Conservation (phyloP, 2,329 filamentous ascomycete species). For the Pezicula carpinea region DNA sequence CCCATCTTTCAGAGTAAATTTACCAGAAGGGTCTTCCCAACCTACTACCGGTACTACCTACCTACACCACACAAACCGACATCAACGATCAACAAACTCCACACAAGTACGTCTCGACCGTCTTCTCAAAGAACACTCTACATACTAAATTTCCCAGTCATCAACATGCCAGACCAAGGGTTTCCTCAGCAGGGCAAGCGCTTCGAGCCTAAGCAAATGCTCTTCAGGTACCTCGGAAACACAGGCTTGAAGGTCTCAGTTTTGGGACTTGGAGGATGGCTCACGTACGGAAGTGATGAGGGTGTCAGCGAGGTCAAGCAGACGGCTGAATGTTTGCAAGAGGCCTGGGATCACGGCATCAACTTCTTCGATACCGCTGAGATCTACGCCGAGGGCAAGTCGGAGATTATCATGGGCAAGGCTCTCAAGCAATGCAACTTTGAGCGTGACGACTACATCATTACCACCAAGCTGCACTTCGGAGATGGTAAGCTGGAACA, state of each 20-base stretch:
- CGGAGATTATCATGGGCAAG: constrained; percentile 50
- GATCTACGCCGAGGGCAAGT: constrained; percentile 42
- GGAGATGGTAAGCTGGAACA: constrained; percentile 46
- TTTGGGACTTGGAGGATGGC: constrained; percentile 64
- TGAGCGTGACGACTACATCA: constrained; percentile 57
- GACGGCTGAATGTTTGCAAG: constrained; percentile 42
- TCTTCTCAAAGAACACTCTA: too few relatives aligned
- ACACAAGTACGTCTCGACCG: too few relatives aligned
- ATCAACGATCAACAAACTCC: too few relatives aligned
- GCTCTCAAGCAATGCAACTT: constrained; percentile 56
- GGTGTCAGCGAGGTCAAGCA: constrained; percentile 27
- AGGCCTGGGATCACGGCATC: constrained; percentile 48
- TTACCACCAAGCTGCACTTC: constrained; percentile 56
- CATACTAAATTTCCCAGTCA: too few relatives aligned
- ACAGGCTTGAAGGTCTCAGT: constrained; percentile 69
- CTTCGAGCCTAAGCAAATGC: constrained; percentile 43
- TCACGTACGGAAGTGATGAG: constrained; percentile 57
- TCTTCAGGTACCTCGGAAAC: constrained; percentile 64
- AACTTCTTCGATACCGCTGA: constrained; percentile 53
- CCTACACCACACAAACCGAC: too few relatives aligned
- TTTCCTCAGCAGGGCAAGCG: constrained; percentile 16
- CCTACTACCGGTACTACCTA: too few relatives aligned
- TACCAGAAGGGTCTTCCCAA: too few relatives aligned
- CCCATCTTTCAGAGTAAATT: too few relatives aligned
- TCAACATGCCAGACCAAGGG: constrained; percentile 15